Percentiles rank a stretch among this genome's conserved stretches.
These are phyloP conservation scores for Diphasiastrum complanatum DNA, from an alignment of 83 land plant species.

Conservation along the genomic window DNA sequence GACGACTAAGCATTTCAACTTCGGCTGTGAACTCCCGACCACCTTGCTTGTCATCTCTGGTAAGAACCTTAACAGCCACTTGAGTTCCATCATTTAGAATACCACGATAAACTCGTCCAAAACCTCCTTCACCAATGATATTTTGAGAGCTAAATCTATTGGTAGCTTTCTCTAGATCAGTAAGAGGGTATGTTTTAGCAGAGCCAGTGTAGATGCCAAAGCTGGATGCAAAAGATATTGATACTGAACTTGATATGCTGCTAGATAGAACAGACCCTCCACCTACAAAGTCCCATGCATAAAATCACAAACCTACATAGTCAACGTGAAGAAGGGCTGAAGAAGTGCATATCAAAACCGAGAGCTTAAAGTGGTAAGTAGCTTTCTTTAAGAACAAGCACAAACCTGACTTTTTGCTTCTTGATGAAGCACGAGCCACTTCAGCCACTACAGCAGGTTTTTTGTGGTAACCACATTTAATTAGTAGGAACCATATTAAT, in stretches of 20 bases:
- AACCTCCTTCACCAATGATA: constrained; percentile 79
- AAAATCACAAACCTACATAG: no score
- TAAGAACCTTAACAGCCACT: constrained; percentile 74
- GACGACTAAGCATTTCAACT: constrained; percentile 78
- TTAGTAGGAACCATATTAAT: constrained; percentile 37
- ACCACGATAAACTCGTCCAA: constrained; percentile 69
- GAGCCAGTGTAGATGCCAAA: constrained; percentile 47
- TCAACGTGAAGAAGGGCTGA: no score
- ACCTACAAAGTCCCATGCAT: constrained; percentile 21
- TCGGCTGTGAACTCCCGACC: constrained; percentile 73
- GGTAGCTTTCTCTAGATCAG: constrained; percentile 64
- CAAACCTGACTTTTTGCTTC: constrained; percentile 30
- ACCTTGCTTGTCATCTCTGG: constrained; percentile 56
- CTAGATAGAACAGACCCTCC: constrained; percentile 28
- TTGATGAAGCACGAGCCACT: constrained; percentile 20
- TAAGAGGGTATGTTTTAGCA: constrained; percentile 49
- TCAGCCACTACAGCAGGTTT: constrained; percentile 24
- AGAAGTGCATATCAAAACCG: no score
- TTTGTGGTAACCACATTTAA: constrained; percentile 25
- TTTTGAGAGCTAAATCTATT: constrained; percentile 51
- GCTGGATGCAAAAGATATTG: constrained; percentile 45
- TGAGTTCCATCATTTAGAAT: constrained; percentile 50
- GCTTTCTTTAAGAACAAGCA: constrained; percentile 7
- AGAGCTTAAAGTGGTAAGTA: no score
- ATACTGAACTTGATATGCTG: constrained; percentile 46